Base-by-base conservation (phyloP, 2,329 filamentous ascomycete species). In the Pseudogymnoascus sp. region DNA sequence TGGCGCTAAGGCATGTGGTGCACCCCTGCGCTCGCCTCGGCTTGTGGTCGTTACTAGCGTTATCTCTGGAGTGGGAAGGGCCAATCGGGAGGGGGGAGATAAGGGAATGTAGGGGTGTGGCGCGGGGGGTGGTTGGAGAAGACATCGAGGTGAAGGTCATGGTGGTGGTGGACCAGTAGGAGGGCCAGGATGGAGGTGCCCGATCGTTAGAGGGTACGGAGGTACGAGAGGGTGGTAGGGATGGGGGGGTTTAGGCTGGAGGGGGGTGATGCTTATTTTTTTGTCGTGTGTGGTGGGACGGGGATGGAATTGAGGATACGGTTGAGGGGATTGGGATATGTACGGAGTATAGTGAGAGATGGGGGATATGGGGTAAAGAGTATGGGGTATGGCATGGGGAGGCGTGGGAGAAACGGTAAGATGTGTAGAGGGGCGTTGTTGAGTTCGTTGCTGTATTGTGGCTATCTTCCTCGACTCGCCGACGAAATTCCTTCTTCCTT, bases 31-130 rank as follows among this genome's bases (percentile, higher is more conserved):
- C 21, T 4, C 5, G 2, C 42, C 42, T 46, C 42, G 42, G 21
- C 42, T 23, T 46, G 42, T 15, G 44, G 23, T 23, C 23, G 23
- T 23, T 23, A 29, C 26, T 31, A 53, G 15, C 46, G 29, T 53
- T 53, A 53, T 53, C 46, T 53, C n/a, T 53, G 15, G 4, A 5
- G 2, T 15, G 15, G 23, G n/a, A 13, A n/a, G 7, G 15, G n/a
- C 46, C 46, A 53, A 53, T 53, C 46, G 46, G 46, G 46, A 53
- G 46, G n/a, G 15, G 26, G 46, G 23, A 53, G 46, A 53, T 53
- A 53, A 53, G 46, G 46, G 29, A 53, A 31, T 53, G 46, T 15
- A 53, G 46, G 46, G 46, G 15, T 7, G n/a, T 17, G 46, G 46
- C 46, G 23, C n/a, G 23, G 46, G 44, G 23, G 23, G 44, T 15